Evolutionary conservation across 257 asterid species (phyloP), one percentile per base, ranked within the genome.

Genomic region (Fraxinus anomala): DNA sequence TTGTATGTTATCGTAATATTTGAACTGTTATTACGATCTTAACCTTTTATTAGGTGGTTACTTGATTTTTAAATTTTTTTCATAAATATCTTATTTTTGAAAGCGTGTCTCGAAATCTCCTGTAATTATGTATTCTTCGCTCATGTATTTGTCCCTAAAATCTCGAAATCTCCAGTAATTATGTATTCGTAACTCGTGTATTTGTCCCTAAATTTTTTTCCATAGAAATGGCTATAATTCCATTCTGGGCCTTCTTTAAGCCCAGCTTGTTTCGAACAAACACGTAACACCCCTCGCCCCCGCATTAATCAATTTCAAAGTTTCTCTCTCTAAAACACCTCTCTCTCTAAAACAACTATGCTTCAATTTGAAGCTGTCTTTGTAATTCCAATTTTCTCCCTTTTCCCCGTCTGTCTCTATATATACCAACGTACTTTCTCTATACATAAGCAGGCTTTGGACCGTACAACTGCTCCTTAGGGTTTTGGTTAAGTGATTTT

Each of bases 331-430:
- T 78, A 17, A 16, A 54, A 3, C n/a, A 3, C 16, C 21, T 76
- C 85, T 79, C 90, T 87, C 86, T 61, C 19, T 44, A 2, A 26
- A 77, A 76, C 21, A 75, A 74, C 78, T 81, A 87, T 87, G 94
- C 94, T 86, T 90, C 74, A 85, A 81, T 73, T 85, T 85, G 83
- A 90, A 87, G 94, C 94, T 82, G 91, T 88, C 89, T 77, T 73
- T 59, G 54, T 54, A 70, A 77, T 77, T 69, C 80, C 80, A 44
- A 54, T 77, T 84, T 70, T 54, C 28, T n/a, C 28, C 28, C 26
- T 19, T 13, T n/a, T 26, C 66, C 63, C 66, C n/a, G 3, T 24
- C 66, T 56, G 11, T 56, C 17, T 61, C 33, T 61, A 8, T 21
- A 61, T 23, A 24, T 24, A 61, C 30, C 8, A 26, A 24, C 34